Evolutionary conservation across 2,329 filamentous ascomycete species (phyloP), one percentile per base, ranked within the genome.

Genomic region (Diatrype stigma): DNA sequence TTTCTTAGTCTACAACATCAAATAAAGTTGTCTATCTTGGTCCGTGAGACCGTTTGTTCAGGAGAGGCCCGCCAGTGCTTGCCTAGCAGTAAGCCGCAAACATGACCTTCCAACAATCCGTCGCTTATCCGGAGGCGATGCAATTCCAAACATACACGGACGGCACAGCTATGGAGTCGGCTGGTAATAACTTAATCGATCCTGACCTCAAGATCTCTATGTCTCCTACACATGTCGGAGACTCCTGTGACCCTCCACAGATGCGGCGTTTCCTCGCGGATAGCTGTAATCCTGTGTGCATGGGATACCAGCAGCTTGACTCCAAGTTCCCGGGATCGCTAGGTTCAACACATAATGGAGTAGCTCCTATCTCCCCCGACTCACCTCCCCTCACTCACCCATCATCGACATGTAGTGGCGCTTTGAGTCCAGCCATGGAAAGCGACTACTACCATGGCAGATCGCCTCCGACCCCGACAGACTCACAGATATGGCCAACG

Each of bases 381-480:
- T 73, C 72, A 7, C 70, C 73, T 7, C 67, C 68, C 12, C 73
- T 68, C 17, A 70, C 70, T 12, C 64, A 69, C 26, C 63, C 64
- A 16, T 66, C 69, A 4, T 70, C 70, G 21, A 65, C 65, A 1
- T 68, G 68, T 50, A 68, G 70, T 51, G 69, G 66, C 47, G 63
- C 61, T 23, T 62, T 65, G 21, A 75, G 72, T 35, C 72, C 72
- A 16, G 65, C 63, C 3, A 60, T 68, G 4, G 71, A 74, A n/a
- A 68, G 66, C 49, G 73, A 76, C 47, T 63, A 65, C 22, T 67
- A 63, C 47, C 63, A 65, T 49, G 55, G 61, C 46, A 10, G 6
- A 30, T 62, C 64, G n/a, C 72, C 71, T 10, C 60, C 63, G 26
- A 73, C 73, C 2, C 71, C 72, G 2, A 61, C 66, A 12, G 72